Conservation (phyloP, 805 yeast species). For the Jamesozyma lodderae region DNA sequence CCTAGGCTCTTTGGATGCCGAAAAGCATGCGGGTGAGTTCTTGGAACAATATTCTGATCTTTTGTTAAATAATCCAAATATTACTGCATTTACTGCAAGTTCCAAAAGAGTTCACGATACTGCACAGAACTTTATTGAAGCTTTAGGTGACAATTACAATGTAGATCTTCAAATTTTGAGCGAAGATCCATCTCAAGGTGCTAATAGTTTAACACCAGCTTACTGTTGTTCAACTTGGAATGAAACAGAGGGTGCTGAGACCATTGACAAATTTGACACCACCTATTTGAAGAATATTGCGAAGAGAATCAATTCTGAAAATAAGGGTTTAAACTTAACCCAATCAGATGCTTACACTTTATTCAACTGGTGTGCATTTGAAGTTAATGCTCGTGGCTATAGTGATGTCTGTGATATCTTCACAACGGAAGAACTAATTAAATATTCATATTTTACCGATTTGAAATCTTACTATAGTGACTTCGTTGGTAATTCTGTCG, state of each 20-base stretch:
- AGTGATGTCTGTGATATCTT: conserved; percentile 62
- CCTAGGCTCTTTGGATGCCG: conserved; percentile 39
- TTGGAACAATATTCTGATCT: conserved; percentile 37
- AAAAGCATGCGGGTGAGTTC: conserved; percentile 38
- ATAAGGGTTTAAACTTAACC: conserved; percentile 47
- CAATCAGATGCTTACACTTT: conserved; percentile 42
- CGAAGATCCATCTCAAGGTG: conserved; percentile 38
- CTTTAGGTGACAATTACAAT: conserved; percentile 18
- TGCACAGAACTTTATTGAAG: conserved; percentile 45
- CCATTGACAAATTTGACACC: conserved; percentile 28
- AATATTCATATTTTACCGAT: conserved; percentile 52
- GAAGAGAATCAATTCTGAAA: conserved; percentile 43
- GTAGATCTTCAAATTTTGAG: conserved; percentile 31
- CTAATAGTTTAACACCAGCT: conserved; percentile 42
- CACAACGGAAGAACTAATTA: conserved; percentile 58
- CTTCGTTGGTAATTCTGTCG: conserved; percentile 54
- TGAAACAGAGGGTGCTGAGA: conserved; percentile 11
- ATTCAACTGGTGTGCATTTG: conserved; percentile 64
- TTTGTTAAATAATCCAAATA: conserved; percentile 29
- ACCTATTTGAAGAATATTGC: conserved; percentile 40
- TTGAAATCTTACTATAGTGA: conserved; percentile 49
- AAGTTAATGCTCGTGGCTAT: conserved; percentile 57
- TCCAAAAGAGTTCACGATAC: conserved; percentile 42
- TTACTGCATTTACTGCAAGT: conserved; percentile 40
- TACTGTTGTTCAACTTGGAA: conserved; percentile 36